Conservation (phyloP, 2,329 filamentous ascomycete genomes). For the Aspergillus pseudoviridinutans region DNA sequence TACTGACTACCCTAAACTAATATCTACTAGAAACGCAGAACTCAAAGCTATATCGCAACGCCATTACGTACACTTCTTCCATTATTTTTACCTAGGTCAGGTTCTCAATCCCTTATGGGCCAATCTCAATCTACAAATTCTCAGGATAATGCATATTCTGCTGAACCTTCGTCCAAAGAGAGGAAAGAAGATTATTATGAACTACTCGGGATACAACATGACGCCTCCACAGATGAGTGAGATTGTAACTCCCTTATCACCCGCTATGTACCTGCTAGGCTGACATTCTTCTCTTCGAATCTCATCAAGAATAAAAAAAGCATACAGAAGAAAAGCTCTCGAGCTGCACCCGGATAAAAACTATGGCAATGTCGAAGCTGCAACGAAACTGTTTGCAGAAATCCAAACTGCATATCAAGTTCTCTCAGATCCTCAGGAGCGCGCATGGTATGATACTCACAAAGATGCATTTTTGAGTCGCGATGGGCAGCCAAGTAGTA, state of each 20-base stretch:
- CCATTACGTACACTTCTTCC: not conserved
- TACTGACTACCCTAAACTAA: not conserved
- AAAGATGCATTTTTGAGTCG: constrained; percentile 76
- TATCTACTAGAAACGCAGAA: not conserved
- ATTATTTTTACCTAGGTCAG: not conserved
- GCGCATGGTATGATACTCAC: constrained; percentile 97
- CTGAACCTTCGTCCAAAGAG: constrained; percentile 16
- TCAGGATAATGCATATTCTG: constrained; percentile 15
- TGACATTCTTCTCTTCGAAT: not conserved
- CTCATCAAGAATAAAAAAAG: constrained; percentile 73
- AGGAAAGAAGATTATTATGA: constrained; percentile 61
- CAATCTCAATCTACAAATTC: constrained; percentile 41
- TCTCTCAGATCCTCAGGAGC: constrained; percentile 91
- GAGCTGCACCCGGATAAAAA: constrained; percentile 96
- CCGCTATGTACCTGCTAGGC: not conserved
- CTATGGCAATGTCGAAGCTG: constrained; percentile 74
- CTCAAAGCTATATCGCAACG: not conserved
- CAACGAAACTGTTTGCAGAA: constrained; percentile 84
- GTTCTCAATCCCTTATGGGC: constrained; percentile 31
- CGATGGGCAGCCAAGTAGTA: constrained; percentile 44
- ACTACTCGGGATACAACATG: constrained; percentile 67
- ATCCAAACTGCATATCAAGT: constrained; percentile 92
- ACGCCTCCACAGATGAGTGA: constrained; percentile 73
- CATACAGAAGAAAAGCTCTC: constrained; percentile 84
- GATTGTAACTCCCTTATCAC: not conserved